Evolutionary conservation across 2,329 filamentous ascomycete genomes (phyloP).

Genomic region (Phyllosticta capitalensis): DNA sequence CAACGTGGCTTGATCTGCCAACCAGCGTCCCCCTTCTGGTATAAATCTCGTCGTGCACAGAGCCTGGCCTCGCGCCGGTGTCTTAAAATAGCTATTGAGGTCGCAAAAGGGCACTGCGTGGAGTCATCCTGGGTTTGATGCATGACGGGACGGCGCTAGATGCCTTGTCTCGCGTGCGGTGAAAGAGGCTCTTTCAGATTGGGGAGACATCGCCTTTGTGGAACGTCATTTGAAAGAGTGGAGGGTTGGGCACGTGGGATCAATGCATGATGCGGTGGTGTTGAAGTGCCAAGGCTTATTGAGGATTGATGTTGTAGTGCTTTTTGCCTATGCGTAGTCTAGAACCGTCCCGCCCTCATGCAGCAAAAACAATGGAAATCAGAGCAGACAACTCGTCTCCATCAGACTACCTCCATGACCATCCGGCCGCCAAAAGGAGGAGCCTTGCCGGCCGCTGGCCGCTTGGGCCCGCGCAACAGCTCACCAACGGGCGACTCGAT

Average conservation of each 20-base stretch:
- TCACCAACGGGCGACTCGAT: slow-evolving; percentile 52
- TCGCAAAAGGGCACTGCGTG: not conserved
- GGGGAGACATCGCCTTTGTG: not conserved
- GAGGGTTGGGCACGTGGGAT: not conserved
- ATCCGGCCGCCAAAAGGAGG: slow-evolving; percentile 3
- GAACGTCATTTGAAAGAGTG: not conserved
- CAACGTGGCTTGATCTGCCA: not conserved
- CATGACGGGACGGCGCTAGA: not conserved
- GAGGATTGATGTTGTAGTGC: not conserved
- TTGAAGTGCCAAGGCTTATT: not conserved
- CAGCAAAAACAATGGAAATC: too few relatives aligned
- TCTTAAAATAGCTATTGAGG: not conserved
- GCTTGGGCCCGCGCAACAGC: slow-evolving; percentile 37
- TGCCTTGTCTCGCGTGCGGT: not conserved
- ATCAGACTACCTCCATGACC: slow-evolving; percentile 9
- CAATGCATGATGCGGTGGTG: not conserved
- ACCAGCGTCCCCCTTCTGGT: not conserved
- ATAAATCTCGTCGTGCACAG: not conserved
- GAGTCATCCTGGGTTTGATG: not conserved
- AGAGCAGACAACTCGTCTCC: not conserved
- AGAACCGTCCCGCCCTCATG: too few relatives aligned
- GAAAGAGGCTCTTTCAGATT: not conserved
- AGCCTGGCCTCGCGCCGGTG: not conserved
- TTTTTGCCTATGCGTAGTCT: not conserved
- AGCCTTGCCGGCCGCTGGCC: not conserved